phyloP scores from a whole-genome alignment of 306 rosid species.

The Pyrus betulifolia region DNA sequence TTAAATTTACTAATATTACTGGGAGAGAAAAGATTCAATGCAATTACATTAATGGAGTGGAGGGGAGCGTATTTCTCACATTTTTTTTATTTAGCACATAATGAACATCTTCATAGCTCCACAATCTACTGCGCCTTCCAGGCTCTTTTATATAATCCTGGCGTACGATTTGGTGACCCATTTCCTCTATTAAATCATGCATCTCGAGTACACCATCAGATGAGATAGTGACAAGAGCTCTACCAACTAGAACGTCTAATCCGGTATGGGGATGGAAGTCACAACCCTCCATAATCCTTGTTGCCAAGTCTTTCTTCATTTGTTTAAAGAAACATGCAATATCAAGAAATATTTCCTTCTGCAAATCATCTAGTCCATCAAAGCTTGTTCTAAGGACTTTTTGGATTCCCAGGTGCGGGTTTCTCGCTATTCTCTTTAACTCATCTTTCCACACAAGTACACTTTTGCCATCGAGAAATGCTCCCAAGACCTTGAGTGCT shows the following conservation, averaged over 20 bases:
- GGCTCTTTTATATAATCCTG: neutral
- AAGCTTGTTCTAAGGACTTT: conserved; percentile 9
- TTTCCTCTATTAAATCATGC: neutral
- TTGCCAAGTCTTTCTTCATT: conserved; percentile 14
- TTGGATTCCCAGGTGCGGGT: conserved; percentile 2
- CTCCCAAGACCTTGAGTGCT: conserved; percentile 3
- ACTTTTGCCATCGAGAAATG: neutral
- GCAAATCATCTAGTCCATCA: conserved; percentile 12
- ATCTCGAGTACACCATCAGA: neutral
- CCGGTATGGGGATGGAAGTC: conserved; percentile 23
- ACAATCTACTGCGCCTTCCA: neutral
- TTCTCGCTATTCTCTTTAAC: conserved; percentile 2
- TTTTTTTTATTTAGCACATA: conserved; percentile 5
- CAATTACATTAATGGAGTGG: no score
- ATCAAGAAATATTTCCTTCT: conserved; percentile 26
- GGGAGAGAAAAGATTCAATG: no score
- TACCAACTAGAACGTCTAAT: conserved; percentile 24
- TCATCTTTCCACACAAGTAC: neutral
- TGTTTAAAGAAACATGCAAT: conserved; percentile 39
- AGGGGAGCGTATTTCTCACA: neutral
- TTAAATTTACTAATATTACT: no score
- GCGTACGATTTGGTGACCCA: neutral
- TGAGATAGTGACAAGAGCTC: conserved; percentile 14
- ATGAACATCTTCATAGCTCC: neutral
- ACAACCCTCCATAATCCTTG: conserved; percentile 6